Conservation (phyloP, 805 yeast species). For the Candida sakaeoensis region DNA sequence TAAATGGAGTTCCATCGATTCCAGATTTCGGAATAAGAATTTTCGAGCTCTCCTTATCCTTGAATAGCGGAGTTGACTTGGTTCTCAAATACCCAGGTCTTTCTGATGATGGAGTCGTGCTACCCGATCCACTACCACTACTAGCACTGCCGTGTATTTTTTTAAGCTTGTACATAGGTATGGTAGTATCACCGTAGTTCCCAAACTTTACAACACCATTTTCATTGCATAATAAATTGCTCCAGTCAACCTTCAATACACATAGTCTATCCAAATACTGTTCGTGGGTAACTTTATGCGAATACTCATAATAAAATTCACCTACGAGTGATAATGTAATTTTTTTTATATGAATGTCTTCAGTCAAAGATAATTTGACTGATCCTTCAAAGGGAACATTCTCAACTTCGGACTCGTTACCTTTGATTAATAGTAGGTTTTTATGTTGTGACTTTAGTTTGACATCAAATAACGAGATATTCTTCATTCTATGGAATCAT, state of each 20-base stretch:
- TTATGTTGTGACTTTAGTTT: conserved; percentile 38
- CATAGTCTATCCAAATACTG: conserved; percentile 37
- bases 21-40: conserved; percentile 33
- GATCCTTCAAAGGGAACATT: conserved; percentile 42
- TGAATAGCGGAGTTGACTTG: conserved; percentile 29
- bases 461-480: conserved; percentile 30
- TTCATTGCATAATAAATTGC: conserved; percentile 38
- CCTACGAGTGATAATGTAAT: conserved; percentile 41
- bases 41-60: conserved; percentile 4
- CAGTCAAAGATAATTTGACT: conserved; percentile 44
- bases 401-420: conserved; percentile 43
- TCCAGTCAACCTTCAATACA: conserved; percentile 45
- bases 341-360: conserved; percentile 36
- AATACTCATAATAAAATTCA: conserved; percentile 39
- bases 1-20: conserved; percentile 44
- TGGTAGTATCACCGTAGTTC: conserved; percentile 36
- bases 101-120: conserved; percentile 1
- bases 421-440: conserved; percentile 40
- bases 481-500: conserved; percentile 1
- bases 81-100: conserved; percentile 29
- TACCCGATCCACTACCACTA: conserved; percentile 1
- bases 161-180: conserved; percentile 20
- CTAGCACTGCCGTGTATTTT: background rate
- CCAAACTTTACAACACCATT: conserved; percentile 39
- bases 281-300: conserved; percentile 24